Evolutionary conservation across 257 asterid species (phyloP).

Genomic region (Nicotiana otophora): DNA sequence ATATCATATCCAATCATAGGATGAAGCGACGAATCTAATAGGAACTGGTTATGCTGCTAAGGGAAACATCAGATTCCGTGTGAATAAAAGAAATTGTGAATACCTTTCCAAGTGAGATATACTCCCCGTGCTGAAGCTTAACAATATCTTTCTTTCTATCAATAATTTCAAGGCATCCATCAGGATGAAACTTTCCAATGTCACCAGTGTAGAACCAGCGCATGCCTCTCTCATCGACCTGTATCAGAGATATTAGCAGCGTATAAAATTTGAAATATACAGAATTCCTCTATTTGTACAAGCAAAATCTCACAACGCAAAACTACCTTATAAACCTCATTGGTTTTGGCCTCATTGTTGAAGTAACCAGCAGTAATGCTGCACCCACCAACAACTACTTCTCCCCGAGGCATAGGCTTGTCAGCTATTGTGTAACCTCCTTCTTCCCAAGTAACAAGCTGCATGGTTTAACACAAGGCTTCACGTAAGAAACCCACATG

Average conservation of each 20-base stretch:
- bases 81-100: not conserved
- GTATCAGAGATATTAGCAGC: constrained; percentile 16
- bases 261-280: constrained; percentile 5
- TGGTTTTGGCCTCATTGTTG: constrained; percentile 70
- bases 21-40: not conserved
- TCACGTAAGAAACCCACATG: not conserved
- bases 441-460: constrained; percentile 94
- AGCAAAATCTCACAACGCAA: constrained; percentile 11
- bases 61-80: not conserved
- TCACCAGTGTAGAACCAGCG: constrained; percentile 95
- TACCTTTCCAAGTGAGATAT: constrained; percentile 91
- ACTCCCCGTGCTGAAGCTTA: constrained; percentile 94
- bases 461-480: constrained; percentile 26
- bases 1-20: not conserved
- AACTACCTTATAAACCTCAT: constrained; percentile 64
- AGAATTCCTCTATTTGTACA: not conserved
- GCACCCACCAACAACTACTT: constrained; percentile 77
- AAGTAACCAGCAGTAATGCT: constrained; percentile 88
- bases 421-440: constrained; percentile 73
- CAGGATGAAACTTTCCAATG: constrained; percentile 79
- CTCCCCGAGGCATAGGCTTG: constrained; percentile 95
- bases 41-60: not conserved
- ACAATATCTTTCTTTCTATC: constrained; percentile 91
- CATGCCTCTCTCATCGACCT: constrained; percentile 87
- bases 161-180: constrained; percentile 88